Conservation (phyloP, 2,329 filamentous ascomycete genomes). For the Fusarium coicis region DNA sequence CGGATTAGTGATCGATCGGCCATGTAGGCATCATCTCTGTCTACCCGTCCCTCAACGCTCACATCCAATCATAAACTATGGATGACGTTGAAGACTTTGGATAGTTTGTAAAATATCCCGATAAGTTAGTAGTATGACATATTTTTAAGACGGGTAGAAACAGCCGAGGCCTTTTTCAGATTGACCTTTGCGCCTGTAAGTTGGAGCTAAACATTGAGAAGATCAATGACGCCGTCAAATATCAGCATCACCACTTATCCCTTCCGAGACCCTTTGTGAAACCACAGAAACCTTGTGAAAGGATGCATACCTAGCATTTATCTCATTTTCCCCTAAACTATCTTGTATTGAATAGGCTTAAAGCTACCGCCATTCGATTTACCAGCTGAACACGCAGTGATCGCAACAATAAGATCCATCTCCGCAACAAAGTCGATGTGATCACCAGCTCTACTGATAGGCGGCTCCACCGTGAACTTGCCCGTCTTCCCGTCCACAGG, state of each 20-base stretch:
- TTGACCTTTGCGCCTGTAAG: rapidly evolving
- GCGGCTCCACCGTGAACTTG: neutral
- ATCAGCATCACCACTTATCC: neutral
- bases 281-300: neutral
- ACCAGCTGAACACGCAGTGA: neutral
- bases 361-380: neutral
- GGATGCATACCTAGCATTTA: neutral
- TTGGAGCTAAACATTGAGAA: neutral
- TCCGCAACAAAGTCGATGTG: neutral
- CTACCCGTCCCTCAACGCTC: neutral
- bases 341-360: neutral
- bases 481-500: neutral
- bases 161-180: neutral
- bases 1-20: neutral
- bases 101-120: rapidly evolving
- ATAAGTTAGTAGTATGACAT: neutral
- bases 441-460: neutral
- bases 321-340: neutral
- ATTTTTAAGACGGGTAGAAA: neutral
- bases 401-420: neutral
- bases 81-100: neutral
- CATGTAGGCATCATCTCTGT: neutral
- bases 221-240: neutral
- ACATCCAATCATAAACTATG: rapidly evolving
- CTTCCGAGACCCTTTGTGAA: neutral